Percentiles rank a stretch among this genome's conserved stretches.
Evolutionary conservation across 2,329 filamentous ascomycete genomes (phyloP).

Genomic region (Ophiostoma pallidulum): DNA sequence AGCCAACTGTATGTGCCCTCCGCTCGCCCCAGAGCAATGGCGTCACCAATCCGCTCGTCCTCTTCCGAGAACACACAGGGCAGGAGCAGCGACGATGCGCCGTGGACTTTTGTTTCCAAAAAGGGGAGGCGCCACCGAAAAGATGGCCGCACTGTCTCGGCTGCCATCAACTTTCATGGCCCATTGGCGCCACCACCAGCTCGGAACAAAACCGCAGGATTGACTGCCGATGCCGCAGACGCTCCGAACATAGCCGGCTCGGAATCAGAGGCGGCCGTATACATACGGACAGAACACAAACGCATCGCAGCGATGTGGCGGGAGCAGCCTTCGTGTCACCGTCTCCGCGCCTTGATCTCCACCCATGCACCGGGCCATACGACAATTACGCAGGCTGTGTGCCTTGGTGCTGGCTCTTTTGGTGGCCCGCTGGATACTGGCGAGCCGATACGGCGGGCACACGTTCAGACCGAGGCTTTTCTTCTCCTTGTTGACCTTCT

Average conservation of each 20-base stretch:
- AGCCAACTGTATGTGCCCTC: too few species aligned
- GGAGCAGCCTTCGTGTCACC: conserved; percentile 20
- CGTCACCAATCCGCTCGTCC: neutral
- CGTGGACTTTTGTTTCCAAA: conserved; percentile 5
- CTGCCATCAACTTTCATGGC: neutral
- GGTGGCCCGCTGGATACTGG: conserved; percentile 41
- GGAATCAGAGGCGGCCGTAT: neutral
- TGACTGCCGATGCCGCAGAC: neutral
- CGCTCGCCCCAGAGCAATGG: neutral
- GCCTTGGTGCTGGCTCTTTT: conserved; percentile 47
- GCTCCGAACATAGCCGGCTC: neutral
- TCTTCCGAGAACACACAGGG: neutral
- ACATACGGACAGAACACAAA: conserved; percentile 20
- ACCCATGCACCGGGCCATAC: conserved; percentile 16
- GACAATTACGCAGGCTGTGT: conserved; percentile 36
- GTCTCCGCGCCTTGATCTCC: conserved; percentile 27
- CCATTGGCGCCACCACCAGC: neutral
- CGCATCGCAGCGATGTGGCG: conserved; percentile 18
- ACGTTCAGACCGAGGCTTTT: conserved; percentile 46
- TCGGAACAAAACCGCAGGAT: neutral
- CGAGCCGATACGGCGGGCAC: conserved; percentile 35
- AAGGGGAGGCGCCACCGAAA: neutral
- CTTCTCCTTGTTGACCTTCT: conserved; percentile 35
- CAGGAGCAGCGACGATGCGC: neutral
- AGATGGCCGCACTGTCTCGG: neutral